Conservation (phyloP, 164 flowering plant genomes). For the Vitis rotundifolia region DNA sequence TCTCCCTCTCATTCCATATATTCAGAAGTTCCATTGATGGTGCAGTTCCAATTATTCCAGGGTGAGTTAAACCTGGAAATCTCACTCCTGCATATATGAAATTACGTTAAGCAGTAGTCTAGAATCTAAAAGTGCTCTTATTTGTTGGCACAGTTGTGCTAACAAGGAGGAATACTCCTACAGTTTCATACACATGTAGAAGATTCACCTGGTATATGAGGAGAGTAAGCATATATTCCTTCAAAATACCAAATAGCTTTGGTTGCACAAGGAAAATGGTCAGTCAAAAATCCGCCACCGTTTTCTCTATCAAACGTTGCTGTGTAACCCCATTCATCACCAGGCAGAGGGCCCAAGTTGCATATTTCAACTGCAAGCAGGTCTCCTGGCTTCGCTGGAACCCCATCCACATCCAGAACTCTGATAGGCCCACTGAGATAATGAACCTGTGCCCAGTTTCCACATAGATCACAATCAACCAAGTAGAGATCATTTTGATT, state of each 20-base stretch:
- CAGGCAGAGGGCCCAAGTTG: slow-evolving; percentile 91
- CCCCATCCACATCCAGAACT: slow-evolving; percentile 64
- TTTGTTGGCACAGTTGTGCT: too few relatives aligned
- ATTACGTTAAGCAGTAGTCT: background rate
- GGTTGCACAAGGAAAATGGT: slow-evolving; percentile 91
- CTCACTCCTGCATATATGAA: slow-evolving; percentile 51
- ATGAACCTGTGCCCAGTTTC: slow-evolving; percentile 53
- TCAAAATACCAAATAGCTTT: slow-evolving; percentile 98
- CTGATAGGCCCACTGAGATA: slow-evolving; percentile 88
- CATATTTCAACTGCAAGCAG: slow-evolving; percentile 92
- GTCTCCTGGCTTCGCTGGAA: slow-evolving; percentile 72
- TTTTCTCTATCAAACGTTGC: slow-evolving; percentile 87
- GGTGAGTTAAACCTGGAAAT: slow-evolving; percentile 92
- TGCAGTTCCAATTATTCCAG: slow-evolving; percentile 94
- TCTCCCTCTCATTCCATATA: slow-evolving; percentile 90
- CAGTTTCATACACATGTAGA: background rate
- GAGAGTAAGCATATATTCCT: slow-evolving; percentile 94
- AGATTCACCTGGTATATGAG: slow-evolving; percentile 81
- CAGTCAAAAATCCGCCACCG: slow-evolving; percentile 82
- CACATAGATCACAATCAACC: too few relatives aligned
- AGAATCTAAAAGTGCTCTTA: background rate
- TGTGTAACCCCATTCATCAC: slow-evolving; percentile 98
- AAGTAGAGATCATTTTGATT: too few relatives aligned
- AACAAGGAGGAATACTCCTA: too few relatives aligned
- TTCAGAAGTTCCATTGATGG: slow-evolving; percentile 86